Evolutionary conservation across 2,329 filamentous ascomycete genomes (phyloP).

Genomic region (Juglanconis juglandina): DNA sequence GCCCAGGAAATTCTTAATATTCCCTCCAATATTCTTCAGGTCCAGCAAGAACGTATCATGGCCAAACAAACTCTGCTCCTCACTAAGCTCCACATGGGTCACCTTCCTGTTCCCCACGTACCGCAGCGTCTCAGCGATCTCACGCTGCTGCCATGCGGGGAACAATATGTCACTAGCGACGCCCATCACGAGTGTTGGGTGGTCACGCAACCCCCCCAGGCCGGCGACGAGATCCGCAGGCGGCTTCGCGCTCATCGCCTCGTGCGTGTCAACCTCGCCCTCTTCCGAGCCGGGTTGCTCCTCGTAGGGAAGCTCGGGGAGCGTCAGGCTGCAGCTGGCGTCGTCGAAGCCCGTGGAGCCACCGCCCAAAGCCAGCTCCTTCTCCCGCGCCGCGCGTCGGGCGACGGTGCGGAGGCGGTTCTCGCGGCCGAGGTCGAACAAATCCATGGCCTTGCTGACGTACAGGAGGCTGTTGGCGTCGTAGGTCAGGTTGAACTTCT

Average conservation of each 20-base stretch:
- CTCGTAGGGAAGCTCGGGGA: conserved; percentile 80
- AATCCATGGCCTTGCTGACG: conserved; percentile 97
- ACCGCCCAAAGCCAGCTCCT: conserved; percentile 51
- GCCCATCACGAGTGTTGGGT: conserved; percentile 83
- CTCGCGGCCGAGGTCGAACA: conserved; percentile 82
- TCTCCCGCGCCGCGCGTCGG: conserved; percentile 59
- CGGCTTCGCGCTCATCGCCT: conserved; percentile 46
- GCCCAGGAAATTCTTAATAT: conserved; percentile 72
- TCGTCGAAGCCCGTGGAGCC: conserved; percentile 39
- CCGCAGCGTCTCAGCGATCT: conserved; percentile 81
- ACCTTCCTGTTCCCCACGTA: conserved; percentile 76
- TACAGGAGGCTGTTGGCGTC: conserved; percentile 94
- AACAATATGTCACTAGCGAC: conserved; percentile 96
- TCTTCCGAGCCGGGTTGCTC: conserved; percentile 62
- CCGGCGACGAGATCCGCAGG: conserved; percentile 79
- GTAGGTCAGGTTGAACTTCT: conserved; percentile 97
- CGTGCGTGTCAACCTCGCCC: conserved; percentile 26
- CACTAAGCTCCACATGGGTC: conserved; percentile 84
- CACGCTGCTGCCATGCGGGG: conserved; percentile 95
- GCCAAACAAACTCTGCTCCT: conserved; percentile 91
- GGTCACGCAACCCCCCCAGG: conserved; percentile 67
- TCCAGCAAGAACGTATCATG: conserved; percentile 96
- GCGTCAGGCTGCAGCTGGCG: conserved; percentile 69
- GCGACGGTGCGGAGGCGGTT: conserved; percentile 62
- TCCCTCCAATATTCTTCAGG: conserved; percentile 85